Percentiles rank a stretch among this genome's conserved stretches.
These are phyloP conservation scores for Scheffersomyces illinoinensis DNA, from an alignment of 1,139 yeast genomes.

Conservation along the genomic window DNA sequence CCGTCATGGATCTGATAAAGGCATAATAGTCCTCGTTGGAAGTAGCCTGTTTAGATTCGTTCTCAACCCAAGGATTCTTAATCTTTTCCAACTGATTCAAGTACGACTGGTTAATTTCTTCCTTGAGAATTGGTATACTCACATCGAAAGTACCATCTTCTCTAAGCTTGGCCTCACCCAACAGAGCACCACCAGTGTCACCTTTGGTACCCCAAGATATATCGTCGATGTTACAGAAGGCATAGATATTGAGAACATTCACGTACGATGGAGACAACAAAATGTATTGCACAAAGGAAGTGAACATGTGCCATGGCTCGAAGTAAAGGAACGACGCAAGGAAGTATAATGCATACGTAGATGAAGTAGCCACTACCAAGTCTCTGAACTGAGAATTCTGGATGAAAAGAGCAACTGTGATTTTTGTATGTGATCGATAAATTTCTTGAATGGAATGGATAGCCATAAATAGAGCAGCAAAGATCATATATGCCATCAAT, in stretches of 20 bases:
- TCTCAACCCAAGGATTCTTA: constrained; percentile 36
- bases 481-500: constrained; percentile 87
- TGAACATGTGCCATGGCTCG: constrained; percentile 56
- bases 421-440: constrained; percentile 27
- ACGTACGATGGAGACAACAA: constrained; percentile 49
- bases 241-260: constrained; percentile 50
- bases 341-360: constrained; percentile 49
- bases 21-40: constrained; percentile 73
- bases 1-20: constrained; percentile 75
- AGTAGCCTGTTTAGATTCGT: constrained; percentile 36
- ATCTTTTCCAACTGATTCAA: constrained; percentile 65
- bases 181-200: constrained; percentile 44
- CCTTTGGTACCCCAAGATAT: constrained; percentile 56
- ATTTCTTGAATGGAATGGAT: constrained; percentile 43
- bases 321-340: constrained; percentile 48
- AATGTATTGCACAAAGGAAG: constrained; percentile 47
- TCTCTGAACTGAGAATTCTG: constrained; percentile 46
- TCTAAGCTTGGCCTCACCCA: constrained; percentile 60
- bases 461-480: constrained; percentile 55
- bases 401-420: constrained; percentile 42
- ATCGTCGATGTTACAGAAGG: constrained; percentile 53
- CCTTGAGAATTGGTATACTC: constrained; percentile 65
- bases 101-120: constrained; percentile 62
- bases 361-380: constrained; percentile 48
- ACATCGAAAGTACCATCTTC: constrained; percentile 68